phyloP scores from a whole-genome alignment of 2,329 filamentous ascomycete genomes.

The Phyllosticta citrichinensis region DNA sequence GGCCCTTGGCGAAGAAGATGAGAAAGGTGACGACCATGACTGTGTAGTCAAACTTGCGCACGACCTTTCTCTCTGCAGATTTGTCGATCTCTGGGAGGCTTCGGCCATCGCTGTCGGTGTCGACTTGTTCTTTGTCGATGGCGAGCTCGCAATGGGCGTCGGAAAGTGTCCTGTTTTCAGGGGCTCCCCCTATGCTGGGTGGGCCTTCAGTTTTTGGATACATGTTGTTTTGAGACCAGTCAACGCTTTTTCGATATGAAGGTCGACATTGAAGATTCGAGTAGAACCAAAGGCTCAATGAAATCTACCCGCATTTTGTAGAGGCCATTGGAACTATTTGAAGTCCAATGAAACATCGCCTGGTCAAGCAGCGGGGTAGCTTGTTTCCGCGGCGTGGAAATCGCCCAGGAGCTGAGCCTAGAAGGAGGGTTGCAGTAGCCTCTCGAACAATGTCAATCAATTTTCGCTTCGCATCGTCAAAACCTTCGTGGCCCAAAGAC shows the following conservation, averaged over 20 bases:
- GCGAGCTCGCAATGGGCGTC: too few species aligned
- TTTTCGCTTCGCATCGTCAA: background rate
- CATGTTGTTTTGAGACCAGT: too few species aligned
- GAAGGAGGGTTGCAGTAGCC: background rate
- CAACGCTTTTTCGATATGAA: too few species aligned
- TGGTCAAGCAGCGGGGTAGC: background rate
- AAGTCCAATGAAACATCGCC: background rate
- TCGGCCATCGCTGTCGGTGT: too few species aligned
- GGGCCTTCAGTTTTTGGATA: too few species aligned
- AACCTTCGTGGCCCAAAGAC: background rate
- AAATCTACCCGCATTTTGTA: too few species aligned
- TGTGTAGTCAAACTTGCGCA: constrained; percentile 3
- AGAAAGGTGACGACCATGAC: constrained; percentile 7
- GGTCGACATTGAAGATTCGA: too few species aligned
- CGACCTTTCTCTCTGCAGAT: background rate
- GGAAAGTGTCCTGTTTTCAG: too few species aligned
- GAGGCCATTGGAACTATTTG: too few species aligned
- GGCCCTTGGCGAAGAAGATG: constrained; percentile 10
- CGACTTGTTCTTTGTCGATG: too few species aligned
- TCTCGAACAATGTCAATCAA: background rate
- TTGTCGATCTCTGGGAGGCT: background rate
- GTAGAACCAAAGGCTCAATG: too few species aligned
- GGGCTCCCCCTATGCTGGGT: too few species aligned
- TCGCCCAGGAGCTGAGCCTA: background rate
- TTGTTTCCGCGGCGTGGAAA: background rate